A percentile compares a stretch with the other conserved stretches of the same genome.
phyloP scores from a whole-genome alignment of 208 protist species.

The Endotrypanum monterogeii region DNA sequence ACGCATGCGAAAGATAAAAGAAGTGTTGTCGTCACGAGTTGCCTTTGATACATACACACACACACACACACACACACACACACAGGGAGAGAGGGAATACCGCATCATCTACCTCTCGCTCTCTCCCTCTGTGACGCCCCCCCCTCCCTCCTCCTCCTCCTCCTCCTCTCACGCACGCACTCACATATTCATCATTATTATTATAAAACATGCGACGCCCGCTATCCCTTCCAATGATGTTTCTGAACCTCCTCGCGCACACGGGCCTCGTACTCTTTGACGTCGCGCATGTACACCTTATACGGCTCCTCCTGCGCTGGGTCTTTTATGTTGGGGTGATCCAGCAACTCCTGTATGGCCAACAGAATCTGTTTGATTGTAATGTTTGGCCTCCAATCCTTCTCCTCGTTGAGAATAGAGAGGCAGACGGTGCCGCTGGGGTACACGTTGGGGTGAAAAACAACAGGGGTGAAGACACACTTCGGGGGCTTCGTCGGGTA shows the following conservation, averaged over 20 bases:
- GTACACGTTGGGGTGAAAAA: slow-evolving; percentile 99
- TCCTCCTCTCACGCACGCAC: neutral
- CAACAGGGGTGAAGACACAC: slow-evolving; percentile 95
- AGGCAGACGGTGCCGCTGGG: slow-evolving; percentile 99
- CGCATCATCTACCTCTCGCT: too few species aligned
- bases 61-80: too few species aligned
- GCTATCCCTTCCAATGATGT: slow-evolving; percentile 50
- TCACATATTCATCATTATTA: neutral
- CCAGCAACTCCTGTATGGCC: slow-evolving; percentile 98
- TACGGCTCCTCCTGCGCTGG: slow-evolving; percentile 98
- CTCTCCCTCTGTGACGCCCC: too few species aligned
- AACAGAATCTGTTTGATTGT: slow-evolving; percentile 99
- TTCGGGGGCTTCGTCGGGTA: slow-evolving; percentile 98
- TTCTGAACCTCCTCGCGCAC: slow-evolving; percentile 87
- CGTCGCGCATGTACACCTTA: slow-evolving; percentile 83
- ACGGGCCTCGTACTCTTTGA: slow-evolving; percentile 80
- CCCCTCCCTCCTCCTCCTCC: neutral
- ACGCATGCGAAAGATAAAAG: too few species aligned
- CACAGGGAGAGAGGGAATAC: too few species aligned
- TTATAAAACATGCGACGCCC: neutral
- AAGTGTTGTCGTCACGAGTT: too few species aligned
- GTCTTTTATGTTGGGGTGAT: slow-evolving; percentile 97
- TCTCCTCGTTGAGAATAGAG: slow-evolving; percentile 98
- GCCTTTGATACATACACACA: too few species aligned
- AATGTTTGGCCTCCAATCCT: slow-evolving; percentile 98